Evolutionary conservation across 371 early-diverging fungal genomes (phyloP), one percentile per base, ranked within the genome.

Genomic region (Rhizopus sp.): DNA sequence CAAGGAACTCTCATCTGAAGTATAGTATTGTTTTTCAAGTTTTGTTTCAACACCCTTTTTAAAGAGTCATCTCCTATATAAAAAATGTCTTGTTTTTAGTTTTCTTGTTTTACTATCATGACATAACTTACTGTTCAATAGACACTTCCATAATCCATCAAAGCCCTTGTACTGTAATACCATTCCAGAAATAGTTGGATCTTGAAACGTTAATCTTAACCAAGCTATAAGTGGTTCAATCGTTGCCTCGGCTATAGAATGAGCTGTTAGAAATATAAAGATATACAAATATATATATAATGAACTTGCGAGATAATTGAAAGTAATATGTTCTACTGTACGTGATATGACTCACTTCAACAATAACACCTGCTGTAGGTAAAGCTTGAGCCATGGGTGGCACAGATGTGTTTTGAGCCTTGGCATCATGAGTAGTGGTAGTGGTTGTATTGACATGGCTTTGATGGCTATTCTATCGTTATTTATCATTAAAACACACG

Each of bases 201-300:
- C 80, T 47, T 69, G 64, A 56, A 73, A 80, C 3, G 80, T 76
- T 12, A 75, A 56, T 37, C 75, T 63, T 49, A 80, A 54, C 62
- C 80, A 77, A 32, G 71, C 70, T 33, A 80, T 56, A 53, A 80
- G 56, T 5, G 80, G 80, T n/a, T 80, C 80, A 57, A 80, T 80
- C 4, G 80, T 80, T 2, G 77, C 80, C 57, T 80, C 77, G 30
- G 70, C 80, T 79, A 59, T 1, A 23, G 6, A n/a, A 41, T 1
- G 13, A 16, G 4, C 7, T 9, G 46, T 41, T 13, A n/a, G 41
- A 15, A 15, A n/a, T 41, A 2, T n/a, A n/a, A 41, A 15, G 13
- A 13, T n/a, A 41, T 41, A 16, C n/a, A n/a, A n/a, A n/a, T n/a
- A 12, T 6, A 6, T 13, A 15, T 41, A 6, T 17, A 6, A 35